These are phyloP conservation scores for Arachnopeziza araneosa DNA, from an alignment of 2,329 filamentous ascomycete genomes.

Conservation along the genomic window DNA sequence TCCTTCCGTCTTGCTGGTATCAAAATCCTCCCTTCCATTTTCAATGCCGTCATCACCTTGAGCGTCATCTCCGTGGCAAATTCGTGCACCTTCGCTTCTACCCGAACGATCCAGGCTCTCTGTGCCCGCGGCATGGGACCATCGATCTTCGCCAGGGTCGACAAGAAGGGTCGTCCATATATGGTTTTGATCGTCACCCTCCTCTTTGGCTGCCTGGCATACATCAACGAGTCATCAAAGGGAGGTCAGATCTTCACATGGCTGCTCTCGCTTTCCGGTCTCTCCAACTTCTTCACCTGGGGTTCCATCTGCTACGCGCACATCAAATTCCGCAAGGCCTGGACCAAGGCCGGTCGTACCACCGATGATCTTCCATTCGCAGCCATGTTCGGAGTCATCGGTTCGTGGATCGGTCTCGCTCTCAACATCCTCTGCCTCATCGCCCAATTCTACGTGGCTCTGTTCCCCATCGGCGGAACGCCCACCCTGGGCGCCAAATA, in stretches of 20 bases:
- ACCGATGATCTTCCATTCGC: conserved; percentile 44
- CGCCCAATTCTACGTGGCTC: conserved; percentile 42
- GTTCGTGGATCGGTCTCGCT: conserved; percentile 62
- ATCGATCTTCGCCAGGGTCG: conserved; percentile 69
- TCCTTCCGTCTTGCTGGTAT: conserved; percentile 84
- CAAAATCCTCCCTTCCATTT: conserved; percentile 72
- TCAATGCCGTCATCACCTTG: conserved; percentile 90
- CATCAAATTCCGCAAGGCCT: conserved; percentile 59
- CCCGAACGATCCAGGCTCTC: conserved; percentile 81
- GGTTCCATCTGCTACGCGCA: conserved; percentile 60
- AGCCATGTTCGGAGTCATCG: conserved; percentile 50
- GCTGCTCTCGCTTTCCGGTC: conserved; percentile 65
- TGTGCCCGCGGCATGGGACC: conserved; percentile 84
- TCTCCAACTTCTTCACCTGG: conserved; percentile 73
- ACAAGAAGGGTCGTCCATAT: conserved; percentile 70
- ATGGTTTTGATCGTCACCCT: conserved; percentile 48
- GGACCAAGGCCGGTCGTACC: conserved; percentile 52
- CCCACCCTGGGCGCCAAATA: conserved; percentile 36
- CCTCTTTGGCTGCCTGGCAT: conserved; percentile 53
- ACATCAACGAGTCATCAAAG: conserved; percentile 43
- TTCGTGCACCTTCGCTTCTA: conserved; percentile 85
- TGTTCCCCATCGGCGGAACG: conserved; percentile 44
- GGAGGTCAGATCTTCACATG: conserved; percentile 51
- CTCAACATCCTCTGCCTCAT: conserved; percentile 65
- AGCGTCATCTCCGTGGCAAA: conserved; percentile 89